Base-by-base conservation (phyloP, 805 yeast species). In the Saccharomycopsis schoenii region DNA sequence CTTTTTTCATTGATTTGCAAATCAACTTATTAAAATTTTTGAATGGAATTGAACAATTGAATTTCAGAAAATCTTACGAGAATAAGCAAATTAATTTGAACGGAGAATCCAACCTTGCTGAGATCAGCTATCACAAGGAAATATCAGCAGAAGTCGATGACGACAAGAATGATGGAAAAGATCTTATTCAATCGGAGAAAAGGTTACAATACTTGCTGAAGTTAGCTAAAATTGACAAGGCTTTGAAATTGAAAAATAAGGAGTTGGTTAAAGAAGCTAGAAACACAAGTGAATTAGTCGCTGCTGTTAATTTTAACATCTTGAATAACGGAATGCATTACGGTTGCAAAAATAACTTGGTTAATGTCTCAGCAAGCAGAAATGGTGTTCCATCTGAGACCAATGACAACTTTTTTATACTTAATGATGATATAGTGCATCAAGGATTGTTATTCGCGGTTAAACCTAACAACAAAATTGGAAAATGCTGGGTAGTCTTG, bases 1-100 rank as follows among this genome's bases (percentile, higher is more conserved):
- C 61, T 11, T 47, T 60, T 57, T 43, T 37, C 21, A 59, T 60
- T 42, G 21, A 40, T 17, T 19, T 62, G 40, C 59, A 58, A 40
- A 19, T 58, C 9, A 42, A 36, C 19, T 36, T 62, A 47, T 52
- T 60, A 12, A 43, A 43, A 55, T 60, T 51, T 25, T 34, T 60
- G 59, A 58, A 58, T 39, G 62, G 58, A 14, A 25, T 61, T 19
- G 51, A 61, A 21, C 52, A 47, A 21, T 47, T 47, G 21, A 47
- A 47, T 21, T 47, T 47, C 10, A 19, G 25, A 24, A 47, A 24
- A 11, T 47, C 52, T 6, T 47, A 47, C 21, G 52, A 47, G 21
- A 47, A 47, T 9, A 47, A 47, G 21, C 52, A 47, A 25, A 47
- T 47, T 1, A 47, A 47, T 24, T 47, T 47, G 34, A 47, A 47